These are phyloP conservation scores for Tuctoria greenei DNA, from an alignment of 176 grass and related monocot species.

Conservation along the genomic window DNA sequence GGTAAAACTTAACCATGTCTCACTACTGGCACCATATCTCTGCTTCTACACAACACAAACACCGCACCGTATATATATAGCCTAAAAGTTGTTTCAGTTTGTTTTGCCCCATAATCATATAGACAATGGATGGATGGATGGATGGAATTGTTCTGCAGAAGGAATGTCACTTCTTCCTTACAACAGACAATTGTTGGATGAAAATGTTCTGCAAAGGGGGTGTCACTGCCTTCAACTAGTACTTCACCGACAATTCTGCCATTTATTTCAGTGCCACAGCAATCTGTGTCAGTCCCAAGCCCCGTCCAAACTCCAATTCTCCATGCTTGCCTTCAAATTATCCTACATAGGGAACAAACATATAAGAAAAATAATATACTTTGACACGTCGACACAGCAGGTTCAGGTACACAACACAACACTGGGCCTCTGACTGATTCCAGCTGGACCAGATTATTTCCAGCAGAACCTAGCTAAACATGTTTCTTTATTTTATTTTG, in stretches of 20 bases:
- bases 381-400: neutral
- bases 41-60: too few relatives aligned
- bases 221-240: neutral
- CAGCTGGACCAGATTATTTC: neutral
- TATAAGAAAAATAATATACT: conserved; percentile 22
- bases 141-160: neutral
- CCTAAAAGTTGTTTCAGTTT: too few relatives aligned
- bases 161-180: neutral
- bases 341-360: conserved; percentile 24
- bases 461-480: neutral
- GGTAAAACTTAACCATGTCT: too few relatives aligned
- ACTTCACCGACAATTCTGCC: conserved; percentile 5
- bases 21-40: too few relatives aligned
- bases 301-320: conserved; percentile 19
- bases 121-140: neutral
- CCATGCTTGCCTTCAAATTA: conserved; percentile 33
- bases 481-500: neutral
- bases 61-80: too few relatives aligned
- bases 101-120: too few relatives aligned
- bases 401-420: neutral
- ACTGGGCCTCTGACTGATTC: neutral
- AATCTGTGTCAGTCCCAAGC: conserved; percentile 16
- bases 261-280: neutral
- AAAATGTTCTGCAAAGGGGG: neutral
- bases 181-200: conserved; percentile 2